Evolutionary conservation across 495 filamentous ascomycete genomes (phyloP), one percentile per base, ranked within the genome.

Genomic region (Neurospora cerealis): DNA sequence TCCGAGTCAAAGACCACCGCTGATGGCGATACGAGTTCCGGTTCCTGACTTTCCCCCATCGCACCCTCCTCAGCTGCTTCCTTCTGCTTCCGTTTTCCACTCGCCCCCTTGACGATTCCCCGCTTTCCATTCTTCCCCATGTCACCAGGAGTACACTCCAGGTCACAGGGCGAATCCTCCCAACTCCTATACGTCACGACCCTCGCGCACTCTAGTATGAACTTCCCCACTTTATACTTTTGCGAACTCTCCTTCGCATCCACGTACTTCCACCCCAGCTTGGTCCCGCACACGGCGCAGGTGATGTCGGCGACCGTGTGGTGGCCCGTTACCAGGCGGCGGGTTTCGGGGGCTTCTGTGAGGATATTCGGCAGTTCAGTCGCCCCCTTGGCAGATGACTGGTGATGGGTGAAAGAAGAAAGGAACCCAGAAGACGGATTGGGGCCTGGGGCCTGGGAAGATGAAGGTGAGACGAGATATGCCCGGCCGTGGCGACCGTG

Each of bases 191-290:
- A 87, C 6, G 86, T 81, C 24, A 88, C 89, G 34, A 94, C 91
- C 74, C 91, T 86, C 79, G 90, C 90, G 40, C 91, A 94, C 84
- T 98, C 95, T 42, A 98, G 80, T n/a, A 98, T 97, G 77, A 95
- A 97, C 80, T 97, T 97, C 38, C 95, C 95, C 38, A 98, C 90
- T 80, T 98, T 98, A 83, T 98, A 98, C 71, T 88, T 87, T 80
- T 98, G 95, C 46, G 85, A 86, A 74, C 90, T 86, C 77, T 97
- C 92, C 71, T 91, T 90, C 0, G 95, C 95, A 60, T 89, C 89
- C 71, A 97, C 87, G 79, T 98, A 98, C 81, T 97, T 97, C 95
- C 95, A 98, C 11, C 95, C 95, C 21, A 98, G 79, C 54, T 92
- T 88, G 60, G 81, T 88, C 5, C 86, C 86, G 79, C 95, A 83